Evolutionary conservation across 2,329 filamentous ascomycete species (phyloP).

Genomic region (Lasiodiplodia hormozganensis): DNA sequence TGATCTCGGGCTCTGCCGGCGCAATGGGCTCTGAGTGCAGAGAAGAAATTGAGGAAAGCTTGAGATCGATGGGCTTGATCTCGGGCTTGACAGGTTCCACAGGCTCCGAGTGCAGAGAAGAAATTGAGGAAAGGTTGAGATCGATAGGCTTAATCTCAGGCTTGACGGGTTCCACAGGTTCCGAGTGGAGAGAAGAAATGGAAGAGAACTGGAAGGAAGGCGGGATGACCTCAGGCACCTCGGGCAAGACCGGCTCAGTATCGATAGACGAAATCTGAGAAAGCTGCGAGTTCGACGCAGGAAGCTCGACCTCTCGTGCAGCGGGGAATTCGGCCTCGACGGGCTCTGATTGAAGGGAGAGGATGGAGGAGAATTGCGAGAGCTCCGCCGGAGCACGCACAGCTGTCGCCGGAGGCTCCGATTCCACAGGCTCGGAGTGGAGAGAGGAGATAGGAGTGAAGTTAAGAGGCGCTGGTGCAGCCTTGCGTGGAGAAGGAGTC

Average conservation of each 20-base stretch:
- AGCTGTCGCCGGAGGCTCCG: constrained; percentile 25
- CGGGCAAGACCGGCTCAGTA: constrained; percentile 32
- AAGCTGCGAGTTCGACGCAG: constrained; percentile 10
- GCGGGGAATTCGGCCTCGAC: constrained; percentile 15
- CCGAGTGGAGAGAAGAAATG: constrained; percentile 25
- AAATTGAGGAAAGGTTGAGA: constrained; percentile 31
- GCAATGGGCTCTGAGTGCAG: constrained; percentile 32
- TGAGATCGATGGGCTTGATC: constrained; percentile 2
- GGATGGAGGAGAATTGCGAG: constrained; percentile 18
- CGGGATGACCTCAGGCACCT: constrained; percentile 2
- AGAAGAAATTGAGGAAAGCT: neutral
- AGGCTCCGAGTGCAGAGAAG: constrained; percentile 34
- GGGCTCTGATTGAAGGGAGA: constrained; percentile 26
- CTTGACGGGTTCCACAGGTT: constrained; percentile 22
- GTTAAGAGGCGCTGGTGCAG: constrained; percentile 36
- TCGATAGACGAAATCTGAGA: constrained; percentile 16
- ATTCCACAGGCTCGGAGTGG: constrained; percentile 46
- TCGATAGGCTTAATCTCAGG: constrained; percentile 18
- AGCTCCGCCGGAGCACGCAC: constrained; percentile 1
- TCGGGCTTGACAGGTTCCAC: constrained; percentile 17
- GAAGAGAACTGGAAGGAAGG: constrained; percentile 18
- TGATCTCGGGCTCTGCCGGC: constrained; percentile 9
- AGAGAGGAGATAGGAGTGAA: constrained; percentile 57
- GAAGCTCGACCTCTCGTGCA: constrained; percentile 12
- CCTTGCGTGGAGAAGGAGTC: constrained; percentile 10